A percentile compares a stretch with the other conserved stretches of the same genome.
Evolutionary conservation across 345 rosid genomes (phyloP).

Genomic region (Eucalyptus shirleyi): DNA sequence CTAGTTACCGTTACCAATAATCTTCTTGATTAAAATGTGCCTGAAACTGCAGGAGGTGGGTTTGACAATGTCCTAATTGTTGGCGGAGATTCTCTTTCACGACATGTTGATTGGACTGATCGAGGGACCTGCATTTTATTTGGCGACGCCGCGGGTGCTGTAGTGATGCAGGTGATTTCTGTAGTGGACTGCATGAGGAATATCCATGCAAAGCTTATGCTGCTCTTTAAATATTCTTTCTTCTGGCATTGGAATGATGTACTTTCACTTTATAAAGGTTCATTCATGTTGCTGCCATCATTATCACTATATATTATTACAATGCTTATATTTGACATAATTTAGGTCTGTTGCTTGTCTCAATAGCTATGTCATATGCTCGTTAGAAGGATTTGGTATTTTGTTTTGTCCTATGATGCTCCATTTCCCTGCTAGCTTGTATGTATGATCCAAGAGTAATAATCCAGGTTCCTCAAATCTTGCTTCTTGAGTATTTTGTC

Average conservation of each 20-base stretch:
- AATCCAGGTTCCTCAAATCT: neutral
- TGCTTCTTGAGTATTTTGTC: neutral
- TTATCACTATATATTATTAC: neutral
- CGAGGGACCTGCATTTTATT: conserved; percentile 88
- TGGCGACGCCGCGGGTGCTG: conserved; percentile 98
- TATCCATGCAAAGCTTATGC: neutral
- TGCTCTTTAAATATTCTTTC: neutral
- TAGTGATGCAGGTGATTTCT: conserved; percentile 67
- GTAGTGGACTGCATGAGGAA: neutral
- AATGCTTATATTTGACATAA: neutral
- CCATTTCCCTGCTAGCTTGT: neutral
- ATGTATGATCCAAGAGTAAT: neutral
- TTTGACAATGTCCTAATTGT: conserved; percentile 80
- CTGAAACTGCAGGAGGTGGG: conserved; percentile 53
- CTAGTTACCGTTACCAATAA: neutral
- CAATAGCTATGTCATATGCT: neutral
- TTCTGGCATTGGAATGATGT: neutral
- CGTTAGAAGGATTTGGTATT: neutral
- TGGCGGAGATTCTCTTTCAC: conserved; percentile 86
- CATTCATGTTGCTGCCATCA: neutral
- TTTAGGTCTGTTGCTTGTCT: neutral
- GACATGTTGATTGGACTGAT: conserved; percentile 93
- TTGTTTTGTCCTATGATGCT: neutral
- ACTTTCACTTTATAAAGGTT: neutral
- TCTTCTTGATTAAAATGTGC: neutral